Evolutionary conservation across 352 stramenopile species (phyloP), one percentile per base, ranked within the genome.

Genomic region (Globisporangium middletonii): DNA sequence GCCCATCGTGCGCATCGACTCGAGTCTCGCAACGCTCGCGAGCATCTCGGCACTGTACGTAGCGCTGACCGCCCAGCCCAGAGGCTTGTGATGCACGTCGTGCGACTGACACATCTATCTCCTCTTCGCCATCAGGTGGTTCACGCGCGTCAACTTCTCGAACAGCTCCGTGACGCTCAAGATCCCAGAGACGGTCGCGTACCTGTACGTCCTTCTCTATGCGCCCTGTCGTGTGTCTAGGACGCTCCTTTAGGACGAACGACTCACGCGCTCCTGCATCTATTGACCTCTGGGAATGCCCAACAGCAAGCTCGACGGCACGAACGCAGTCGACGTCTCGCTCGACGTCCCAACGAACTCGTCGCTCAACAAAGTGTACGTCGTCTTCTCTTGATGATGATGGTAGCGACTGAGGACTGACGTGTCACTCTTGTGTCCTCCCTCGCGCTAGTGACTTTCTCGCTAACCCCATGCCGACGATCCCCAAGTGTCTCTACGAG

Each of bases 401-500:
- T n/a, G n/a, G n/a, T n/a, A n/a, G 30, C 30, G 7, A 8, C n/a
- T 11, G 12, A 43, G 30, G 23, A 35, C 30, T 35, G 30, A 38
- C 33, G 7, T 38, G 33, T 38, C 33, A 38, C 33, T 7, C 33
- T 38, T 38, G 13, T 13, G 1, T 23, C 2, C 12, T 19, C 11
- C 3, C 41, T 19, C 13, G 4, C 41, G 4, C 41, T 43, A 81
- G 72, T 38, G 53, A 68, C 4, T 58, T 81, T 5, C 0, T 4
- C 2, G 26, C 33, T 9, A 75, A 55, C 6, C 13, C 30, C 0
- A 77, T 81, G 37, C 15, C 19, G 4, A 23, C 50, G 27, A 37
- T 81, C 9, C 72, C 72, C 3, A 62, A 16, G 11, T 50, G 69
- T 8, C 57, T 82, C 26, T 82, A 73, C 50, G 52, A 73, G 26